Percentiles rank a stretch among this genome's conserved stretches.
Evolutionary conservation across 768 basidiomycete species (phyloP).

Genomic region (Dentipellis fragilis): DNA sequence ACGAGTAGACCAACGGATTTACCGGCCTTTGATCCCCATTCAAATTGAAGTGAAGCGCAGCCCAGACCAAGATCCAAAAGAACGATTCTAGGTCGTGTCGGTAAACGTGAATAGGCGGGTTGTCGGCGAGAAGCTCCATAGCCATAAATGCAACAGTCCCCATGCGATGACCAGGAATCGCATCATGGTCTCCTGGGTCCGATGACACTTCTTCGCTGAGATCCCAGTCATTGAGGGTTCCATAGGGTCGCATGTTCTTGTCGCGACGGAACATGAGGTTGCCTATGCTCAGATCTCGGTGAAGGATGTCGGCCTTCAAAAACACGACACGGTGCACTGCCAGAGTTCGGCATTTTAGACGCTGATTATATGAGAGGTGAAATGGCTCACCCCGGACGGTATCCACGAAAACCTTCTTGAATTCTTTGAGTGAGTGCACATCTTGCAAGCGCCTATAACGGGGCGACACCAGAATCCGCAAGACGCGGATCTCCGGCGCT

Average conservation of each 20-base stretch:
- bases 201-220: background rate
- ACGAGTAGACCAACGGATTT: background rate
- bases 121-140: background rate
- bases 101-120: background rate
- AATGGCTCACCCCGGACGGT: background rate
- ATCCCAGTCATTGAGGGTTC: background rate
- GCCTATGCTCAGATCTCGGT: background rate
- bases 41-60: background rate
- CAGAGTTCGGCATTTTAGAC: background rate
- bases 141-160: background rate
- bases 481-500: background rate
- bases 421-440: background rate
- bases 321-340: background rate
- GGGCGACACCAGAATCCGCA: background rate
- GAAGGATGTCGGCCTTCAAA: too few species aligned
- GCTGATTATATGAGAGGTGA: background rate
- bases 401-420: background rate
- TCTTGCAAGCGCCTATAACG: background rate
- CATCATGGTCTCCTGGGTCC: too few species aligned
- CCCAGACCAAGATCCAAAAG: background rate
- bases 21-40: background rate
- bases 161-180: background rate
- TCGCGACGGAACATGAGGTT: background rate
- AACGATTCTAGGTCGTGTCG: background rate
- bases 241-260: background rate